Conservation (phyloP, 2,329 filamentous ascomycete genomes). For the Thielaviopsis populi region DNA sequence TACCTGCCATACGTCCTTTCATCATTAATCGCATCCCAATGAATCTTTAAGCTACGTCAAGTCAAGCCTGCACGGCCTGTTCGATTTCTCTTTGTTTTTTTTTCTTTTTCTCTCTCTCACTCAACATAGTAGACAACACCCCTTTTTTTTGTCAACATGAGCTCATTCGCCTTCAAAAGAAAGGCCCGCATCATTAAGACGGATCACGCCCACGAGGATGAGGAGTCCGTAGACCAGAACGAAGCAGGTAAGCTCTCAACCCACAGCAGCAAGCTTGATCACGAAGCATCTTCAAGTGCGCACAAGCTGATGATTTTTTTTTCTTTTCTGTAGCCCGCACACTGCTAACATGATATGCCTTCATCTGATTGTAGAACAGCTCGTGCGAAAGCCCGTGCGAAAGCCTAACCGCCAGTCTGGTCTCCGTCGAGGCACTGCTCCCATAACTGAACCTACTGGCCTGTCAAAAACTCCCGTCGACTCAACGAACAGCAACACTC, state of each 20-base stretch:
- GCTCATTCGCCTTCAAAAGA: conserved; percentile 40
- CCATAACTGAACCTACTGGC: conserved; percentile 25
- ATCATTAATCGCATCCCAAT: background rate
- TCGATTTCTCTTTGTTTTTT: background rate
- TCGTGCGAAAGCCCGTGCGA: conserved; percentile 28
- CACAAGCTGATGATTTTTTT: conserved; percentile 4
- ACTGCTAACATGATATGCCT: conserved; percentile 6
- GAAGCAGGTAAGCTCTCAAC: conserved; percentile 9
- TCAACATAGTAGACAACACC: background rate
- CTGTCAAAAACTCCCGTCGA: conserved; percentile 17
- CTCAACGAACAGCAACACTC: conserved; percentile 18
- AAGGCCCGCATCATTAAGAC: conserved; percentile 67
- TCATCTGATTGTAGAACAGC: background rate
- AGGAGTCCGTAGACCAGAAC: conserved; percentile 5
- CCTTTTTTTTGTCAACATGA: conserved; percentile 28
- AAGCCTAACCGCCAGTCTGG: conserved; percentile 44
- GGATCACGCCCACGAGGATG: conserved; percentile 46
- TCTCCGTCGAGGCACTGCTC: conserved; percentile 40
- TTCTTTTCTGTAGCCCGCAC: background rate
- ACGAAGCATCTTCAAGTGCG: background rate
- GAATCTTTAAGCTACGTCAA: background rate
- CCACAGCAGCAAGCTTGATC: conserved; percentile 8
- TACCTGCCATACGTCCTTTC: background rate
- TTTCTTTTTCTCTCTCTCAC: background rate
- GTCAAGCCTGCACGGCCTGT: background rate